A percentile compares a stretch with the other conserved stretches of the same genome.
These are phyloP conservation scores for Dryadomyces quercivorus DNA, from an alignment of 2,329 filamentous ascomycete species.

Conservation along the genomic window DNA sequence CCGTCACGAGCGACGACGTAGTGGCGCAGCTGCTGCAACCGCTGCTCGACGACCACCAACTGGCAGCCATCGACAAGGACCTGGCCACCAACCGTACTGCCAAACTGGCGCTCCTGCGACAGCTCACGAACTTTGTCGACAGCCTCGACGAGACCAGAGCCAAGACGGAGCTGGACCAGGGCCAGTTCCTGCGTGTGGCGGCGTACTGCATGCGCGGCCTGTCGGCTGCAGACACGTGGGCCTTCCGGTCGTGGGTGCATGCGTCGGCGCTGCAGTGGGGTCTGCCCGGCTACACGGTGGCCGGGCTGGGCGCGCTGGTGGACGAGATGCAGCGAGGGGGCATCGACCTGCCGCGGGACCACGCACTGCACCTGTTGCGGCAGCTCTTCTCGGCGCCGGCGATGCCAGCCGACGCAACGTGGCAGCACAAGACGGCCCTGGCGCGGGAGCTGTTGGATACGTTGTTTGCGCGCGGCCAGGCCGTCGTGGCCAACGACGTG, in stretches of 20 bases:
- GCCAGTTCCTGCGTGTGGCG: not conserved
- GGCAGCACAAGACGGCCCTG: slow-evolving; percentile 22
- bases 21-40: not conserved
- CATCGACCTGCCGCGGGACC: slow-evolving; percentile 21
- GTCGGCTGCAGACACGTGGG: slow-evolving; percentile 20
- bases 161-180: not conserved
- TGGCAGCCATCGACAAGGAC: not conserved
- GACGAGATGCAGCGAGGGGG: slow-evolving; percentile 27
- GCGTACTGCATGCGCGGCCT: slow-evolving; percentile 11
- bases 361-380: slow-evolving; percentile 25
- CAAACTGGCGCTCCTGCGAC: slow-evolving; percentile 16
- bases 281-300: slow-evolving; percentile 7
- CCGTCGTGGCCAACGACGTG: slow-evolving; percentile 31
- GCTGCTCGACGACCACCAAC: not conserved
- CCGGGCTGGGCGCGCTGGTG: slow-evolving; percentile 17
- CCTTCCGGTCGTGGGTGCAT: slow-evolving; percentile 20
- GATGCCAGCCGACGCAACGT: slow-evolving; percentile 11
- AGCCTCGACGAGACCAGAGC: not conserved
- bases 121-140: slow-evolving; percentile 14
- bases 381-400: slow-evolving; percentile 22
- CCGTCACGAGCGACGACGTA: slow-evolving; percentile 6
- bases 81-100: slow-evolving; percentile 14
- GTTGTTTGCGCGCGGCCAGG: slow-evolving; percentile 31
- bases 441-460: slow-evolving; percentile 31
- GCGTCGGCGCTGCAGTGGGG: slow-evolving; percentile 14